phyloP scores from a whole-genome alignment of 352 stramenopile species.

The Globisporangium barbulae region DNA sequence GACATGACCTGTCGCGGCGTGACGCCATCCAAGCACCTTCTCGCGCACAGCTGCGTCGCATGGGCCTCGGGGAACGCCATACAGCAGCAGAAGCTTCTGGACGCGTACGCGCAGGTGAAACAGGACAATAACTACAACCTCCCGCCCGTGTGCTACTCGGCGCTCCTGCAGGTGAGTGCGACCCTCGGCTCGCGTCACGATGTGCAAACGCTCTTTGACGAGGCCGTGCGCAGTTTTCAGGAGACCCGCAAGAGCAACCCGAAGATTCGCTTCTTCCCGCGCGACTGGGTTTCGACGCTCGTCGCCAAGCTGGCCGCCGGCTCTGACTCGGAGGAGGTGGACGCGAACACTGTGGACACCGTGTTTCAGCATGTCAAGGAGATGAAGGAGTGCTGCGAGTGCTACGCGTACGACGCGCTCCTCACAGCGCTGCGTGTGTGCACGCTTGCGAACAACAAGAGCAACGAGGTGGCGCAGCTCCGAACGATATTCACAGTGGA shows the following conservation, averaged over 20 bases:
- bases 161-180: conserved; percentile 16
- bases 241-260: background rate
- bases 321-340: background rate
- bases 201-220: conserved; percentile 25
- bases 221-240: conserved; percentile 17
- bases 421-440: conserved; percentile 22
- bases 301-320: conserved; percentile 18
- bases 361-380: conserved; percentile 14
- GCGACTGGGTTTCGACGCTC: conserved; percentile 26
- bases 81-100: conserved; percentile 25
- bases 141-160: conserved; percentile 20
- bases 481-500: conserved; percentile 16
- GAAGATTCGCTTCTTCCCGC: conserved; percentile 19
- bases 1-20: conserved; percentile 38
- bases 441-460: conserved; percentile 5
- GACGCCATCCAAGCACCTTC: conserved; percentile 27
- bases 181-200: conserved; percentile 14
- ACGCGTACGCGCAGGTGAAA: conserved; percentile 17
- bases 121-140: conserved; percentile 23
- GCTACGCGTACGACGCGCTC: conserved; percentile 28
- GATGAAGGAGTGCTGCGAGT: conserved; percentile 23
- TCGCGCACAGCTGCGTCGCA: conserved; percentile 29
- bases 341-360: conserved; percentile 13
- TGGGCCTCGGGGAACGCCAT: conserved; percentile 17
- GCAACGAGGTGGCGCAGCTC: conserved; percentile 11